phyloP scores from a whole-genome alignment of 306 rosid genomes.

The Rosa lucieae region DNA sequence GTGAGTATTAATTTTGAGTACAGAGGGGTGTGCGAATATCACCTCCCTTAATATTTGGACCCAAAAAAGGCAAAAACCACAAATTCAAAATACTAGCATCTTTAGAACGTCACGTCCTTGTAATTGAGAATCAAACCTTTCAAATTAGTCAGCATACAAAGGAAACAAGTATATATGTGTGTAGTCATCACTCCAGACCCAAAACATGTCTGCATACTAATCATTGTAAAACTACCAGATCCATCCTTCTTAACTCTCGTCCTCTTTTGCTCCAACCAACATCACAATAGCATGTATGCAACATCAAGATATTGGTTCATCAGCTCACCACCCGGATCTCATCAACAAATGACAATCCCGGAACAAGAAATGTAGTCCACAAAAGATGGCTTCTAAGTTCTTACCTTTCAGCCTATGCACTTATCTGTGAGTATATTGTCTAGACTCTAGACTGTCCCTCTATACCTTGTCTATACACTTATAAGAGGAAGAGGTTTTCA shows the following conservation, averaged over 20 bases:
- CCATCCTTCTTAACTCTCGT: not conserved
- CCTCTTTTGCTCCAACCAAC: not conserved
- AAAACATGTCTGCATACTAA: not conserved
- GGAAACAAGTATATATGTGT: not conserved
- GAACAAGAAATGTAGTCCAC: conserved; percentile 6
- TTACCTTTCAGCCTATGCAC: not conserved
- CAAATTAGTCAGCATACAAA: not conserved
- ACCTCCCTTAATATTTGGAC: not conserved
- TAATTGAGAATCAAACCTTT: not conserved
- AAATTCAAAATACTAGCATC: not conserved
- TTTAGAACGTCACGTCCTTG: not conserved
- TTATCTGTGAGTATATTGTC: conserved; percentile 1
- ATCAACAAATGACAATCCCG: not conserved
- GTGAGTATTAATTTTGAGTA: not conserved
- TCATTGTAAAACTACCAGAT: not conserved
- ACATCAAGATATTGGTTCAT: not conserved
- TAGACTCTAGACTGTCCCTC: not conserved
- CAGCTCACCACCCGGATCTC: not conserved
- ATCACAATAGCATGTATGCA: not conserved
- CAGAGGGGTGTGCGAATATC: not conserved
- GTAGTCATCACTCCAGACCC: not conserved
- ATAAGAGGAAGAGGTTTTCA: conserved; percentile 12
- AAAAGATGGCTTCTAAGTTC: not conserved
- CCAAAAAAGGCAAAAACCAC: not conserved
- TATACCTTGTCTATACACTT: conserved; percentile 17